These are phyloP conservation scores for Vaucheria bursata DNA, from an alignment of 352 stramenopile species.

Conservation along the genomic window DNA sequence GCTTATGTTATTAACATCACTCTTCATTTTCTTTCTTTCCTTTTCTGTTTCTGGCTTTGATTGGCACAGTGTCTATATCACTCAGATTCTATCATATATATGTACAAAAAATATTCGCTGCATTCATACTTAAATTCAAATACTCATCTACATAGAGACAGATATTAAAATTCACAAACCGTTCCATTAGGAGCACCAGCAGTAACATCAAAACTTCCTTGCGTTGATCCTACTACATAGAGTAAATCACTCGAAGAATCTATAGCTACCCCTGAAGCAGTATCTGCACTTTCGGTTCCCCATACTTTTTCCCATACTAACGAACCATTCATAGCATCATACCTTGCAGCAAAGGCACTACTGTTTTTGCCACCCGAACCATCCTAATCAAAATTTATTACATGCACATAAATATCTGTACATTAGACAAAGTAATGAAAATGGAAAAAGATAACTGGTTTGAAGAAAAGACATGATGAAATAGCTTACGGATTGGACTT, in stretches of 20 bases:
- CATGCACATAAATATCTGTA: neutral
- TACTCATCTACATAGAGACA: too few relatives aligned
- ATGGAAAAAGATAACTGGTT: neutral
- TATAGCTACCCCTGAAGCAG: conserved; percentile 19
- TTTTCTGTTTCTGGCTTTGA: too few relatives aligned
- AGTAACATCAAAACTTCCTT: neutral
- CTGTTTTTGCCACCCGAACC: neutral
- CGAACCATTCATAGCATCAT: neutral
- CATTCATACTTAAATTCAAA: too few relatives aligned
- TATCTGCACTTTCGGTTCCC: conserved; percentile 16
- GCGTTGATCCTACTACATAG: conserved; percentile 33
- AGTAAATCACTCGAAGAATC: conserved; percentile 15
- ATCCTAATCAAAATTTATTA: neutral
- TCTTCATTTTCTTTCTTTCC: neutral
- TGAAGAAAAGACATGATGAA: neutral
- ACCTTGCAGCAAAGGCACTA: neutral
- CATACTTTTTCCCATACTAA: conserved; percentile 18
- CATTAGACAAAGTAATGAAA: neutral
- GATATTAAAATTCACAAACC: too few relatives aligned
- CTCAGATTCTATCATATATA: too few relatives aligned
- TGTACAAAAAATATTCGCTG: too few relatives aligned
- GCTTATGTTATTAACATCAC: neutral
- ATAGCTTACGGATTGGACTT: neutral
- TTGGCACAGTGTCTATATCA: too few relatives aligned
- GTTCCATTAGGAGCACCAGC: neutral